Base-by-base conservation (phyloP, 257 asterid genomes). In the Haberlea rhodopensis region DNA sequence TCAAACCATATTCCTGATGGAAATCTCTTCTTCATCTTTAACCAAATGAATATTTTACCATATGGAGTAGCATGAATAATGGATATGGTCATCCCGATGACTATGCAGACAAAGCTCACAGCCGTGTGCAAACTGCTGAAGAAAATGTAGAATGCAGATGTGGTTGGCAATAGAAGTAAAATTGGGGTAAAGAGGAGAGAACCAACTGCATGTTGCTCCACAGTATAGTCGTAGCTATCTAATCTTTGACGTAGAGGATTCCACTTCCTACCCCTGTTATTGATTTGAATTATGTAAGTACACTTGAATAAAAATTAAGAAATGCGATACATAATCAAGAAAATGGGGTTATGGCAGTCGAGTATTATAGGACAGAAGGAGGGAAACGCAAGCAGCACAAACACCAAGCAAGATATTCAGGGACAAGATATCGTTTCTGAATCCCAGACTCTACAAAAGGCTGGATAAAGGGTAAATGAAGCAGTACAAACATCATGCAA, bases 171-270 rank as follows among this genome's bases (percentile, higher is more conserved):
- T 22, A 94, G 87, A 72, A 90, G 99, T 64, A 90, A 74, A 67
- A 90, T 78, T 4, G 96, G 97, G 49, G 96, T 90, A 70, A 94
- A 90, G 29, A 94, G 85, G 73, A 94, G 99, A 55, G 97, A 84
- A 60, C 97, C 97, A 60, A 90, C 84, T 26, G 90, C 94, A 62
- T 90, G 97, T 67, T 90, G 97, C 76, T 94, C 96, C 53, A 90
- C 90, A 1, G 90, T 86, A 74, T 83, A 87, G 48, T 85, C 95
- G 52, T 86, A 94, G 82, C 95, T 94, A 76, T 94, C 99, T 72
- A 94, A 80, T 75, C 99, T 90, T 76, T 70, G 80, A 59, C 99
- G 96, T 43, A 90, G 82, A 68, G 96, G 97, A 83, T 94, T 94
- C 85, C 81, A 79, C 85, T 94, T 94, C 76, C 69, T 82, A 67